Base-by-base conservation (phyloP, 2,329 filamentous ascomycete genomes). In the Penicillium sp. region DNA sequence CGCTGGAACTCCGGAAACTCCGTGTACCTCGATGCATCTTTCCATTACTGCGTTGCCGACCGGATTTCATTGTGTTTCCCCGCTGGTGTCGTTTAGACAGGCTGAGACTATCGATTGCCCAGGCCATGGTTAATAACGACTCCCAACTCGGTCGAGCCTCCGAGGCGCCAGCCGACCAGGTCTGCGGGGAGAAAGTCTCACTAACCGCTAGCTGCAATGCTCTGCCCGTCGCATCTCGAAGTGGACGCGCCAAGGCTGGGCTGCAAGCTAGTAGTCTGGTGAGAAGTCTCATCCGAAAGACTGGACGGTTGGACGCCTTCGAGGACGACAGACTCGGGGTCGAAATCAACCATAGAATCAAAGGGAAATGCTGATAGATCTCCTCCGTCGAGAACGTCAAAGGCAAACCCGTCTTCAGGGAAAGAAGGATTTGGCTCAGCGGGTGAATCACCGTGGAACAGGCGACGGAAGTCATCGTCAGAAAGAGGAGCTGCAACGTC, bases 371-470 rank as follows among this genome's bases (percentile, higher is more conserved):
- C 72, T 69, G 75, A 74, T 74, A 75, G 71, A 77, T 77, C 76
- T 80, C 76, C 75, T 71, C 72, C 72, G 73, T 76, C 71, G 76
- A 78, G 69, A 88, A 87, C 81, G 78, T 86, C 84, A 90, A 88
- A 82, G 84, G 87, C 81, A 84, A 90, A 82, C 82, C 84, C 84
- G 82, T 84, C 84, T 83, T 90, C 86, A 88, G 88, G 78, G 87
- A 89, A 80, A 82, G 84, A 84, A 86, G 84, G 78, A 91, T 90
- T 84, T 86, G 86, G 74, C 76, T 86, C 82, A 90, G 73, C 77
- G 77, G 89, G 82, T 72, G 83, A 82, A 79, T 85, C 86, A 84
- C 82, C 84, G 81, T 82, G 75, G 78, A 81, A 80, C 72, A 81
- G 73, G 75, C 78, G 74, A 73, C 71, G 74, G 85, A 89, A 84